Conservation (phyloP, 169 alveolate species). For the Amoebophrya sp. region DNA sequence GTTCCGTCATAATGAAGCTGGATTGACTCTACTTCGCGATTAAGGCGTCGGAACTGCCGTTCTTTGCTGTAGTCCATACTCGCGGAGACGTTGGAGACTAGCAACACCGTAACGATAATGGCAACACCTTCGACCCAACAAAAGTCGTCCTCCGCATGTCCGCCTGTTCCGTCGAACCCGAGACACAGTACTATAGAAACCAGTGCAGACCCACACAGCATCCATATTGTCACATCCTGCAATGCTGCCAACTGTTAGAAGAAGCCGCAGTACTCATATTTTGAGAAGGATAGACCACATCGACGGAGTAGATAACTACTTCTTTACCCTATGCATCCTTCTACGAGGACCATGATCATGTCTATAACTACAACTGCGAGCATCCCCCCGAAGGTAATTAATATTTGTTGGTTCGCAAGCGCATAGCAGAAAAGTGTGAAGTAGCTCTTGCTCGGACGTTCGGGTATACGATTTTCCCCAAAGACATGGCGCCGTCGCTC, state of each 20-base stretch:
- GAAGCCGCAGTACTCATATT: no score
- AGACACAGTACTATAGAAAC: not conserved
- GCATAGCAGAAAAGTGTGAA: not conserved
- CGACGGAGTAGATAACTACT: no score
- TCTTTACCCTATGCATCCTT: no score
- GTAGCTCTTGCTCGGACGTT: not conserved
- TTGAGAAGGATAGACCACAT: no score
- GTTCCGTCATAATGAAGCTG: no score
- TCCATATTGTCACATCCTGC: not conserved
- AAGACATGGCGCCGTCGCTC: no score
- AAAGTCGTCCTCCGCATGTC: no score
- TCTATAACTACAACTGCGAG: no score
- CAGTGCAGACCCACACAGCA: not conserved
- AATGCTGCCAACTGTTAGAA: no score
- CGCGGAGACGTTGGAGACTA: constrained; percentile 65
- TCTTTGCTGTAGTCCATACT: constrained; percentile 65
- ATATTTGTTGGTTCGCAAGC: no score
- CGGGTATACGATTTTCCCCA: not conserved
- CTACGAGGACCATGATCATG: no score
- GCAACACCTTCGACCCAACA: constrained; percentile 66
- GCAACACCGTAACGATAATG: constrained; percentile 67
- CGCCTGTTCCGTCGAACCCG: not conserved
- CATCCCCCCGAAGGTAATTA: no score
- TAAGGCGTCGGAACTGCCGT: constrained; percentile 60
- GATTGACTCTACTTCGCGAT: constrained; percentile 51